A percentile compares a stretch with the other conserved stretches of the same genome.
Conservation (phyloP, 176 grass and related monocot species). For the Phyllostachys edulis region DNA sequence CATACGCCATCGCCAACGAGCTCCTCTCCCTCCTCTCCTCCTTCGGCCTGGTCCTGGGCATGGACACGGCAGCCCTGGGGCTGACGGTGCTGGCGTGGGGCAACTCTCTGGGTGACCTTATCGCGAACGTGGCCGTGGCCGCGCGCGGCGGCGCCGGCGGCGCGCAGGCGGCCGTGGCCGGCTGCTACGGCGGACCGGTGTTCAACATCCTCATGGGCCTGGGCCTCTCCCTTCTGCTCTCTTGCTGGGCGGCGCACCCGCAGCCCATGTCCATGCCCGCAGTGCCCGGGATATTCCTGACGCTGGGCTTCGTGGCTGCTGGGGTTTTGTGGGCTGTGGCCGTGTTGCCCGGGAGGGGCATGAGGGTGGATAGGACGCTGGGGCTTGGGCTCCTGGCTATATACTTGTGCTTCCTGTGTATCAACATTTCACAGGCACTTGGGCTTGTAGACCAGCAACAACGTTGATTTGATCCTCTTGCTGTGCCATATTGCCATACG, state of each 20-base stretch:
- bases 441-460: too few species aligned
- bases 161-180: constrained; percentile 53
- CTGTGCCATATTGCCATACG: not conserved
- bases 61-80: constrained; percentile 55
- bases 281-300: constrained; percentile 40
- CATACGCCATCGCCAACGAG: constrained; percentile 57
- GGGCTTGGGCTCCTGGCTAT: constrained; percentile 57
- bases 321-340: constrained; percentile 49
- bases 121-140: constrained; percentile 56
- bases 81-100: constrained; percentile 76
- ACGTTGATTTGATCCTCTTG: too few species aligned
- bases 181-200: constrained; percentile 68
- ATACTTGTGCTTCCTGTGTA: constrained; percentile 60
- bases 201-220: constrained; percentile 66
- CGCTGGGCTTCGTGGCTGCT: constrained; percentile 34
- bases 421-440: not conserved
- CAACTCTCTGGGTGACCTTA: constrained; percentile 67
- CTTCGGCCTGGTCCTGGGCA: constrained; percentile 18
- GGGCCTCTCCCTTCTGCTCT: constrained; percentile 50
- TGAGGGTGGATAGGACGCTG: constrained; percentile 52
- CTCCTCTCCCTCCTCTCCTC: constrained; percentile 52
- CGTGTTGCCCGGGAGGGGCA: constrained; percentile 46
- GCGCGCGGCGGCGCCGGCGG: constrained; percentile 30
- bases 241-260: constrained; percentile 37
- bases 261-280: constrained; percentile 15